These are phyloP conservation scores for Penicillium sp. DNA, from an alignment of 2,329 filamentous ascomycete species.

Conservation along the genomic window DNA sequence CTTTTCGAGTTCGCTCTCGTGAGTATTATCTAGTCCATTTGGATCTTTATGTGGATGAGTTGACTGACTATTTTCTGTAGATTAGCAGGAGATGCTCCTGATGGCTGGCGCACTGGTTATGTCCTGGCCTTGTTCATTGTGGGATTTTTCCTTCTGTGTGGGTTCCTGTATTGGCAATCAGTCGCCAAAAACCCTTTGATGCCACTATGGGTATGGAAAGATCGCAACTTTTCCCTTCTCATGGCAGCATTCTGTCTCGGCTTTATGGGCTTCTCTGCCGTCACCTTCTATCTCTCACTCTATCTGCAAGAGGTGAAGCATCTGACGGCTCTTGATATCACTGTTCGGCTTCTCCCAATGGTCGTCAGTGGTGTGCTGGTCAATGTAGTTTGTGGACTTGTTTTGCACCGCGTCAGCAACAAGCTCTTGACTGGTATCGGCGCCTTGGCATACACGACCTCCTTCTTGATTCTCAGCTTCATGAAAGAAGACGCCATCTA, in stretches of 20 bases:
- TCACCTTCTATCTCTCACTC: conserved; percentile 62
- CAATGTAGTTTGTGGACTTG: conserved; percentile 60
- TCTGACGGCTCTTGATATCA: conserved; percentile 57
- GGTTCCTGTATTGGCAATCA: conserved; percentile 64
- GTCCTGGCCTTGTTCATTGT: conserved; percentile 62
- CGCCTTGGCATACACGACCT: conserved; percentile 42
- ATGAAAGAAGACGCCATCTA: conserved; percentile 57
- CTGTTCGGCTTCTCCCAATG: conserved; percentile 64
- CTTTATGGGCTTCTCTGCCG: conserved; percentile 61
- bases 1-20: conserved; percentile 62
- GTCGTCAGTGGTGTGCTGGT: conserved; percentile 61
- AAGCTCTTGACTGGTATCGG: conserved; percentile 59
- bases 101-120: conserved; percentile 63
- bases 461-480: conserved; percentile 57
- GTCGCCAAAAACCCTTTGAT: conserved; percentile 52
- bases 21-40: conserved; percentile 24
- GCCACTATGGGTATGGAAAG: conserved; percentile 56
- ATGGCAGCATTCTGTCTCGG: conserved; percentile 58
- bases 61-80: conserved; percentile 21
- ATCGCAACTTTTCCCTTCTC: conserved; percentile 64
- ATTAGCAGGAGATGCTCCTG: conserved; percentile 53
- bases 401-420: conserved; percentile 65
- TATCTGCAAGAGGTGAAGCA: conserved; percentile 61
- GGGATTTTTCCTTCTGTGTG: conserved; percentile 55
- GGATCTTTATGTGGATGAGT: not conserved